Evolutionary conservation across 805 yeast genomes (phyloP), one percentile per base, ranked within the genome.

Genomic region (Saturnispora gosingensis): DNA sequence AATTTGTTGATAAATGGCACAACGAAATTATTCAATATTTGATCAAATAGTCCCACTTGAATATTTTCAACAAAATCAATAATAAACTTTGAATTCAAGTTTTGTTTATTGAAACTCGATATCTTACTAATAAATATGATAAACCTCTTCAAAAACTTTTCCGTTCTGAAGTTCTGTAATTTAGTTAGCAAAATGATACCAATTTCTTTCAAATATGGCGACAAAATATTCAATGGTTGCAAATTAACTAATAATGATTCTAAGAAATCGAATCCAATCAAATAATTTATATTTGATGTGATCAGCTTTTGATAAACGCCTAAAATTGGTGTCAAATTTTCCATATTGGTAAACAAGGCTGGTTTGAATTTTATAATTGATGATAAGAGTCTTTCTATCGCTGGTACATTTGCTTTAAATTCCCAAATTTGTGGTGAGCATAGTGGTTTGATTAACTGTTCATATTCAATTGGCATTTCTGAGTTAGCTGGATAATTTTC

Each of bases 291-390:
- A 58, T 84, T 85, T 0, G 97, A 88, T 1, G 97, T 81, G 48
- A 93, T 80, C 57, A 93, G 72, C 65, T 90, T 88, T 70, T 95
- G 99, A 73, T 88, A 95, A n/a, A 93, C 96, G 39, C 99, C 99
- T 40, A 93, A 72, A 30, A 93, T 77, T 3, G 97, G 96, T 35
- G 85, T 78, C n/a, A 81, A 68, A 9, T 70, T 60, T 57, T 72
- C 68, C 22, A 61, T 61, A 18, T 61, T 57, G 4, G 69, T 67
- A 55, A 77, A 76, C 1, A 67, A 61, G 2, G 61, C 46, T 2
- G 77, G 71, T 47, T 75, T 75, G 45, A 76, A 80, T 44, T 67
- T 67, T 34, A 85, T 68, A 20, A 91, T 81, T 6, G 88, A 81
- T 51, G 81, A 76, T 39, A 93, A 71, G 48, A 93, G 72, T 59